Evolutionary conservation across 2,329 filamentous ascomycete genomes (phyloP), one percentile per base, ranked within the genome.

Genomic region (Aspergillus quadrilineatus): DNA sequence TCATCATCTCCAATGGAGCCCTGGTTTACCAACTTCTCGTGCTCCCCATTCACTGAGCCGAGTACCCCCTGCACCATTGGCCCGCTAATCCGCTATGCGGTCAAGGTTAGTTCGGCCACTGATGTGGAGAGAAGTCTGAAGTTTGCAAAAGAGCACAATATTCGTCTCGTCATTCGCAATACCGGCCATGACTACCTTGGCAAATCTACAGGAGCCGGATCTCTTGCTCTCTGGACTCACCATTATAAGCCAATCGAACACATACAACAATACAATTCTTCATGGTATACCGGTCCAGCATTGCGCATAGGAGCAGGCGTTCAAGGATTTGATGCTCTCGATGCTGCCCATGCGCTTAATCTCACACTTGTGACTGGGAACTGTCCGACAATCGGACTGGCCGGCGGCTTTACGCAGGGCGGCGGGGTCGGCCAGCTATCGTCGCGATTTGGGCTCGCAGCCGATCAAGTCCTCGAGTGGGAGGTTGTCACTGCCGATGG

Each of bases 321-420:
- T 0, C 73, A 77, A 55, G 80, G 81, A 66, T 73, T 65, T 32
- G 75, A 81, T 6, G 65, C 81, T 1, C 80, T 84, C 56, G 63
- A 73, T 0, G 68, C 72, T n/a, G 74, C 81, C 0, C 69, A 78
- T 50, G 66, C 73, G 8, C 63, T 75, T 59, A 77, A 79, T 51
- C 70, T 82, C 32, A 77, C 75, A 0, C 71, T 84, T 4, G 78
- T 86, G 30, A 7, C 30, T 32, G 30, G 6, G 30, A 6, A 32
- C 30, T 32, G 6, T 32, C 30, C 30, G 30, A 10, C 6, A 12
- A n/a, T 39, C 36, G 10, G 12, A 44, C 4, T 28, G 12, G 17
- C 17, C 0, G 85, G 85, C 30, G 85, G 85, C 0, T 88, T 81
- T 61, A 78, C 78, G 3, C 82, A 84, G 61, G 84, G 84, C 4